These are phyloP conservation scores for Hypoxylon perforatum DNA, from an alignment of 495 filamentous ascomycete species.

Conservation along the genomic window DNA sequence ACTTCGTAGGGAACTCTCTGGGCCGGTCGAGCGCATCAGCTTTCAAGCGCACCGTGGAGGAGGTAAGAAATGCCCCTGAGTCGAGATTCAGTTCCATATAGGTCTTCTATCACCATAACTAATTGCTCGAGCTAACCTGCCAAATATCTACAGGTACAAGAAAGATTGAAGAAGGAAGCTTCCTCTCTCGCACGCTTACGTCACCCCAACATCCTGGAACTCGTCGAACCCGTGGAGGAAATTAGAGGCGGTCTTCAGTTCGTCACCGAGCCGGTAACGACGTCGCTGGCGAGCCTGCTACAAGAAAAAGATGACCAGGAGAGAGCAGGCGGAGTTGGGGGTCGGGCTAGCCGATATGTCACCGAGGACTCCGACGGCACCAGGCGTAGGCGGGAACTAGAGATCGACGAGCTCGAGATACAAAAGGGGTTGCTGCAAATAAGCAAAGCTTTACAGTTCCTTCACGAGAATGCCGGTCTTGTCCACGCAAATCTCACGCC, in stretches of 20 bases:
- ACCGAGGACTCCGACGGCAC: slow-evolving; percentile 81
- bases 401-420: slow-evolving; percentile 97
- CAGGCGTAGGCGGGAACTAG: slow-evolving; percentile 80
- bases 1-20: slow-evolving; percentile 59
- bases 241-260: slow-evolving; percentile 95
- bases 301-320: slow-evolving; percentile 94
- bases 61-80: slow-evolving; percentile 53
- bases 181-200: slow-evolving; percentile 85
- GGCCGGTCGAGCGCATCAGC: slow-evolving; percentile 65
- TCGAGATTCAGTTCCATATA: not conserved
- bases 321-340: slow-evolving; percentile 68
- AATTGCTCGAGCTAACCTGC: not conserved
- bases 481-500: slow-evolving; percentile 96
- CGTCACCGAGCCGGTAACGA: slow-evolving; percentile 89
- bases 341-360: slow-evolving; percentile 81
- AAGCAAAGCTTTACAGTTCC: slow-evolving; percentile 92
- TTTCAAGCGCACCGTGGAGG: slow-evolving; percentile 82
- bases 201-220: slow-evolving; percentile 91
- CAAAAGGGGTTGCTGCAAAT: slow-evolving; percentile 95
- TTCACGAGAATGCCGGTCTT: slow-evolving; percentile 94
- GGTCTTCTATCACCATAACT: no score
- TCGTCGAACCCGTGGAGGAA: slow-evolving; percentile 95
- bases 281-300: slow-evolving; percentile 83
- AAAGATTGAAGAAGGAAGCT: slow-evolving; percentile 90
- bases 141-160: slow-evolving; percentile 62